Conservation (phyloP, 805 yeast genomes). For the Candida easanensis region DNA sequence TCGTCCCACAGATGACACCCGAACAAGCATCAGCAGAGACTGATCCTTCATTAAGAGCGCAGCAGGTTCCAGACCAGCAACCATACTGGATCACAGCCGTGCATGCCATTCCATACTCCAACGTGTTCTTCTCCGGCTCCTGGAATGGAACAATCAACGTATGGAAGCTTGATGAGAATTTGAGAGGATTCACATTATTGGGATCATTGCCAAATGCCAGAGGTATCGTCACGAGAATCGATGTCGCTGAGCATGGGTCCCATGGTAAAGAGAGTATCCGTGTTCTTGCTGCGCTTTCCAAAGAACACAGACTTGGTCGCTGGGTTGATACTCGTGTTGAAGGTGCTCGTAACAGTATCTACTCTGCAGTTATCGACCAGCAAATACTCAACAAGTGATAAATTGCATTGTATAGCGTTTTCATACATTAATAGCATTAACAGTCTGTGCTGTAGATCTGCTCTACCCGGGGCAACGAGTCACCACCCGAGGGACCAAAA, state of each 20-base stretch:
- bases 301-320: constrained; percentile 87
- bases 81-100: constrained; percentile 88
- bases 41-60: constrained; percentile 31
- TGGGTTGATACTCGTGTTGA: constrained; percentile 59
- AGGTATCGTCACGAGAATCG: constrained; percentile 71
- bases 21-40: constrained; percentile 55
- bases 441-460: no score
- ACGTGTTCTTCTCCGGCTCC: constrained; percentile 84
- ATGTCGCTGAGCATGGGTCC: constrained; percentile 50
- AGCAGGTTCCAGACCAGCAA: constrained; percentile 64
- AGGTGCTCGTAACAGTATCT: constrained; percentile 74
- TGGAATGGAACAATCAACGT: constrained; percentile 75
- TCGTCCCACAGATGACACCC: constrained; percentile 45
- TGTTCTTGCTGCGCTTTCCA: constrained; percentile 66
- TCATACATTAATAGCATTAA: no score
- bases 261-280: constrained; percentile 50
- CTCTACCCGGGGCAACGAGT: no score
- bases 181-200: constrained; percentile 56
- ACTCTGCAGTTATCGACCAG: constrained; percentile 47
- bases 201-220: constrained; percentile 57
- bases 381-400: constrained; percentile 25
- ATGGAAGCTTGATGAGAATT: constrained; percentile 71
- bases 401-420: background rate
- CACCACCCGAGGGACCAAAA: no score
- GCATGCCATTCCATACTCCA: constrained; percentile 79